Conservation (phyloP, 2,329 filamentous ascomycete species). For the Colletotrichum zoysiae region DNA sequence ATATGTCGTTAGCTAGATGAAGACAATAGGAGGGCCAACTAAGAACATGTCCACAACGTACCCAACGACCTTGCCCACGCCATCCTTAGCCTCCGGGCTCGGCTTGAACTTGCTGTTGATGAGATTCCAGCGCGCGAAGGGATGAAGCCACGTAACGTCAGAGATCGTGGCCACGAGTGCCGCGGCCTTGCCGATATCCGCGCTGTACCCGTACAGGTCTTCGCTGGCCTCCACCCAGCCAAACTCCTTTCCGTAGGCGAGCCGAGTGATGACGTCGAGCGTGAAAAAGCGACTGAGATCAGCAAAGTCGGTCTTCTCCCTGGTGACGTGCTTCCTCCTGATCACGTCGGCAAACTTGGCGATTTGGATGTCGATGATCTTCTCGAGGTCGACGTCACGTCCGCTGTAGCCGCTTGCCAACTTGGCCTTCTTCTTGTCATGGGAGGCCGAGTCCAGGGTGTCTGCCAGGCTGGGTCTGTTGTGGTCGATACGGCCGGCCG, state of each 20-base stretch:
- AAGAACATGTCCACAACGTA: slow-evolving; percentile 6
- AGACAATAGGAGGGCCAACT: slow-evolving; percentile 1
- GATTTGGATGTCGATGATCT: neutral
- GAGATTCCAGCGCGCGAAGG: neutral
- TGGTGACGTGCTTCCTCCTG: slow-evolving; percentile 20
- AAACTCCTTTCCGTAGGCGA: slow-evolving; percentile 61
- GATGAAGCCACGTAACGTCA: slow-evolving; percentile 9
- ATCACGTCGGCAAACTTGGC: slow-evolving; percentile 6
- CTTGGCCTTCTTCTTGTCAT: slow-evolving; percentile 6
- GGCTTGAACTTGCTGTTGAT: neutral
- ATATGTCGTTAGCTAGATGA: neutral
- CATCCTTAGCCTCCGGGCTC: slow-evolving; percentile 5
- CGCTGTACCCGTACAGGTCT: slow-evolving; percentile 55
- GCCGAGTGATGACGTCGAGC: slow-evolving; percentile 61
- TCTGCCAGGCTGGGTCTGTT: neutral
- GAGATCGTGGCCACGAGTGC: slow-evolving; percentile 33
- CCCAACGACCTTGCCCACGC: slow-evolving; percentile 27
- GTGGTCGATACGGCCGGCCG: neutral
- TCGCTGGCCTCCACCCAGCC: slow-evolving; percentile 57
- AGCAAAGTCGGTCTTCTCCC: slow-evolving; percentile 51
- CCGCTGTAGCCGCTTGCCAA: slow-evolving; percentile 6
- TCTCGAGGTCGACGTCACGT: neutral
- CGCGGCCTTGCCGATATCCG: neutral
- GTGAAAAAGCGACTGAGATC: slow-evolving; percentile 60
- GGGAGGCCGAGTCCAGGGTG: neutral